Evolutionary conservation across 1,139 yeast species (phyloP), one percentile per base, ranked within the genome.

Genomic region (Taphrina wiesneri): DNA sequence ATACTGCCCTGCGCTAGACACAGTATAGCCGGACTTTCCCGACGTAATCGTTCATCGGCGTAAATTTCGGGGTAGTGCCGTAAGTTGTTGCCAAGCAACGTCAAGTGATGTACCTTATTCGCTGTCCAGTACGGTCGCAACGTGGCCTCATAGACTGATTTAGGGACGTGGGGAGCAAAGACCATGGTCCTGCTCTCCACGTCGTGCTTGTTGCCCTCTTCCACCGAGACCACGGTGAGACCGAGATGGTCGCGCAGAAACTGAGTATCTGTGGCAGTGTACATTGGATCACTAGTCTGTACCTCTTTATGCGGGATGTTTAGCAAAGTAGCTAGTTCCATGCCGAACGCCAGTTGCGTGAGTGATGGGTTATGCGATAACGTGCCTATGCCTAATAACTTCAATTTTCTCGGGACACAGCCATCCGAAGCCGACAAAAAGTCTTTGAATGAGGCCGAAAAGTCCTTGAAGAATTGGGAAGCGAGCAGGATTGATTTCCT

Each of bases 251-350:
- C 41, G 4, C 36, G 15, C 17, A 60, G 51, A 25, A 60, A 53
- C 9, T 25, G 34, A 13, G 23, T 51, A 45, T 60, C 64, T 15
- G 26, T 21, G 39, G 47, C 49, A 9, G 64, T 60, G 41, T 60
- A 60, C 64, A 60, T 60, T 36, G 64, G 64, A 25, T 60, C 64
- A 13, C 43, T 17, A n/a, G 64, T 60, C 36, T 19, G n/a, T n/a
- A 60, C 36, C 19, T 41, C 19, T 5, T 11, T 28, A 25, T n/a
- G 25, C 17, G 46, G 57, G 13, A 60, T 41, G 39, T n/a, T 15
- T 21, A 59, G 46, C 34, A 36, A 3, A 11, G 17, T 17, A 11
- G 64, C 64, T 25, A 60, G 9, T 17, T 36, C 51, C 28, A 51
- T 19, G 3, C 64, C 64, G 23, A 60, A 32, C 6, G 64, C 56